Percentiles rank a stretch among this genome's conserved stretches.
Evolutionary conservation across 495 filamentous ascomycete species (phyloP).

Genomic region (Aspergillus saccharolyticus): DNA sequence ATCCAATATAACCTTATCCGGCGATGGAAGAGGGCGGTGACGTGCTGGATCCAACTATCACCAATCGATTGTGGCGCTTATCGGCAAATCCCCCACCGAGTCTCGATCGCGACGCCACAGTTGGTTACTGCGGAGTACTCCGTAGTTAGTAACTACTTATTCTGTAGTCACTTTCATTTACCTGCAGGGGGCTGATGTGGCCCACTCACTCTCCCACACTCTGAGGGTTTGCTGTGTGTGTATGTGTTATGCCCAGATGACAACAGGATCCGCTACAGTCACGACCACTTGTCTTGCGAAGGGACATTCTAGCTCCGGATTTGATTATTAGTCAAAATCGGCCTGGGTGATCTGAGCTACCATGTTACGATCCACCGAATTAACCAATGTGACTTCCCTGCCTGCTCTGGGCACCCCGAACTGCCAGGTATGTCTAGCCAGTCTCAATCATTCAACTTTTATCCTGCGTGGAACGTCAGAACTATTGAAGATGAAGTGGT

Average conservation of each 20-base stretch:
- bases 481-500: too few species aligned
- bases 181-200: neutral
- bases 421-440: neutral
- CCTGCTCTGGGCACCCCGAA: neutral
- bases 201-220: neutral
- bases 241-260: neutral
- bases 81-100: neutral
- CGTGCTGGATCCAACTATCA: neutral
- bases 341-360: too few species aligned
- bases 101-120: neutral
- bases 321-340: too few species aligned
- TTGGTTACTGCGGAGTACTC: too few species aligned
- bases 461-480: neutral
- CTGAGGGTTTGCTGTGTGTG: neutral
- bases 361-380: neutral
- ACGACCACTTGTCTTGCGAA: too few species aligned
- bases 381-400: neutral
- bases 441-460: too few species aligned
- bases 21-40: neutral
- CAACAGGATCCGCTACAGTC: too few species aligned
- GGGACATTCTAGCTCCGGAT: too few species aligned
- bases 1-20: neutral
- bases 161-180: too few species aligned
- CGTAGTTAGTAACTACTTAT: too few species aligned
- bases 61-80: neutral